Percentiles rank a stretch among this genome's conserved stretches.
Evolutionary conservation across 2,329 filamentous ascomycete species (phyloP).

Genomic region (Xylaria digitata): DNA sequence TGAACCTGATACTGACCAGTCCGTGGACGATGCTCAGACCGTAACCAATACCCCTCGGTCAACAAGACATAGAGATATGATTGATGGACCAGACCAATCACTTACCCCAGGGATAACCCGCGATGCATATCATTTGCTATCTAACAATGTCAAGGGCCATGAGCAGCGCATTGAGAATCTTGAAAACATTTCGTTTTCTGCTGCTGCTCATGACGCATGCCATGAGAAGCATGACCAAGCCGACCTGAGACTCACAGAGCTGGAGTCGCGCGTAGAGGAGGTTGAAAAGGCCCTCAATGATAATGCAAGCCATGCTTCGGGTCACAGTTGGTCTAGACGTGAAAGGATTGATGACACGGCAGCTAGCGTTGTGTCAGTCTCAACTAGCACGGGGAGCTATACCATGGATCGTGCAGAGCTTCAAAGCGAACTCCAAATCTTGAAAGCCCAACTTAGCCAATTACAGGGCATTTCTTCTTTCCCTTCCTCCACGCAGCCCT

Average conservation of each 20-base stretch:
- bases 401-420: constrained; percentile 59
- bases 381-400: constrained; percentile 56
- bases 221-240: constrained; percentile 73
- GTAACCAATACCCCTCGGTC: constrained; percentile 51
- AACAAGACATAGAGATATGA: constrained; percentile 40
- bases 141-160: constrained; percentile 68
- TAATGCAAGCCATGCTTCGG: constrained; percentile 54
- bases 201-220: constrained; percentile 74
- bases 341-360: constrained; percentile 58
- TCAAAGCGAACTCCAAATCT: constrained; percentile 60
- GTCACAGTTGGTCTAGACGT: constrained; percentile 51
- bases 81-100: constrained; percentile 40
- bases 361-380: constrained; percentile 60
- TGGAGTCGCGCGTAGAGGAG: constrained; percentile 73
- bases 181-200: constrained; percentile 76
- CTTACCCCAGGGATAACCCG: constrained; percentile 45
- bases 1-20: constrained; percentile 40
- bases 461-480: constrained; percentile 66
- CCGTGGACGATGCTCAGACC: constrained; percentile 46
- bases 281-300: constrained; percentile 66
- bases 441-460: constrained; percentile 63
- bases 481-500: constrained; percentile 72
- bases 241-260: constrained; percentile 75
- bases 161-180: constrained; percentile 74
- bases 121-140: constrained; percentile 58